These are phyloP conservation scores for Avena eriantha DNA, from an alignment of 176 grass and related monocot species.

Conservation along the genomic window DNA sequence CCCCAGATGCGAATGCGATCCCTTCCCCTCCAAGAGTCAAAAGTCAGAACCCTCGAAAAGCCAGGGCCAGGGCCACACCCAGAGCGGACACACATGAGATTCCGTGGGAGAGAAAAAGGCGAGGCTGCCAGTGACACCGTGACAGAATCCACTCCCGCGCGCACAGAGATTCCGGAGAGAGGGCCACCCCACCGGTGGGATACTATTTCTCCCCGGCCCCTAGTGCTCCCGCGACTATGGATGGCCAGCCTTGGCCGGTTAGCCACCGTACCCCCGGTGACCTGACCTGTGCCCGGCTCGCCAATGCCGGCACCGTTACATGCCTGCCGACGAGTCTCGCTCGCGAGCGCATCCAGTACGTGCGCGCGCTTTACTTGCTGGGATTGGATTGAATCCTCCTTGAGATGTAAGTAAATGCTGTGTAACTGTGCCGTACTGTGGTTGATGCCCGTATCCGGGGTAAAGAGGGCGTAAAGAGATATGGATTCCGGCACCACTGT, in stretches of 20 bases:
- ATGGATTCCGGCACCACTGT: conserved; percentile 6
- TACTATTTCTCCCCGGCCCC: conserved; percentile 27
- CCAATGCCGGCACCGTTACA: neutral
- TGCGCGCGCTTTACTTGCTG: neutral
- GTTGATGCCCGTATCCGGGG: conserved; percentile 1
- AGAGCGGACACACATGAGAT: conserved; percentile 16
- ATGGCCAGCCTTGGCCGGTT: conserved; percentile 33
- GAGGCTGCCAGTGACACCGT: conserved; percentile 5
- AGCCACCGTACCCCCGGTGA: no score
- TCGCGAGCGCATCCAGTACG: neutral
- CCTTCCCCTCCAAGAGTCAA: conserved; percentile 42
- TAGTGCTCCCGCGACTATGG: conserved; percentile 66
- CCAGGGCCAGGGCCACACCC: neutral
- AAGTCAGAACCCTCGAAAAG: conserved; percentile 48
- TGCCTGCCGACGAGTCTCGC: conserved; percentile 26
- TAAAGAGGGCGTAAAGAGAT: conserved; percentile 33
- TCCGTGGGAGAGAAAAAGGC: conserved; percentile 12
- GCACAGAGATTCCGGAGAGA: conserved; percentile 44
- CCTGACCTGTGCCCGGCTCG: conserved; percentile 19
- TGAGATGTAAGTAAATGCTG: neutral
- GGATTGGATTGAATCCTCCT: conserved; percentile 7
- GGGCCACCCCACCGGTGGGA: conserved; percentile 34
- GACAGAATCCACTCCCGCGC: conserved; percentile 55
- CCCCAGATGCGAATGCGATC: conserved; percentile 35
- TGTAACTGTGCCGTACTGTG: conserved; percentile 1